phyloP scores from a whole-genome alignment of 352 stramenopile species.

The Globisporangium mamillatum region DNA sequence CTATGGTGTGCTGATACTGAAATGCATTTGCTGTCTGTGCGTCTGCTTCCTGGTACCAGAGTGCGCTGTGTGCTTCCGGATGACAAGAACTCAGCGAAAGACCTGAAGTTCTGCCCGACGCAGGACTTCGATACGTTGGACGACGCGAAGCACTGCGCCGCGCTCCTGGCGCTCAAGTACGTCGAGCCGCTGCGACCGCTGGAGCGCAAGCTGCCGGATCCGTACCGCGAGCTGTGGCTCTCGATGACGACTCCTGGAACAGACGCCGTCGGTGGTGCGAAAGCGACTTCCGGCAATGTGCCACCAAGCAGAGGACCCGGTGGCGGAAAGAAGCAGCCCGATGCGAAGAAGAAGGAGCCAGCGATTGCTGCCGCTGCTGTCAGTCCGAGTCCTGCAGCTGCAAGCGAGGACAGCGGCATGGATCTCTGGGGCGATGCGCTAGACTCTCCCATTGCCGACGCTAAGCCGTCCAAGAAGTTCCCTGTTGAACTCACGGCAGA shows the following conservation, averaged over 20 bases:
- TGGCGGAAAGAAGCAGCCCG: background rate
- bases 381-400: background rate
- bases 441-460: slow-evolving; percentile 3
- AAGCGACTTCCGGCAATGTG: slow-evolving; percentile 10
- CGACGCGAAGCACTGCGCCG: slow-evolving; percentile 91
- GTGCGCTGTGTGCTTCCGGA: slow-evolving; percentile 90
- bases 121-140: slow-evolving; percentile 77
- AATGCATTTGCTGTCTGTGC: background rate
- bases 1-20: background rate
- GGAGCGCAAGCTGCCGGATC: slow-evolving; percentile 96
- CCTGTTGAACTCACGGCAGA: slow-evolving; percentile 56
- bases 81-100: slow-evolving; percentile 91
- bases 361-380: background rate
- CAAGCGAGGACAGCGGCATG: slow-evolving; percentile 19
- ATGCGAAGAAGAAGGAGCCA: background rate
- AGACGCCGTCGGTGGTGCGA: slow-evolving; percentile 7
- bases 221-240: slow-evolving; percentile 94
- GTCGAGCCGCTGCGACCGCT: slow-evolving; percentile 92
- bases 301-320: background rate
- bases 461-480: slow-evolving; percentile 20
- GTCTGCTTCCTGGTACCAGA: slow-evolving; percentile 19
- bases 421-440: slow-evolving; percentile 40
- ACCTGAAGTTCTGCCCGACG: slow-evolving; percentile 91
- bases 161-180: slow-evolving; percentile 93
- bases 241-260: slow-evolving; percentile 23